Conservation (phyloP, 2,329 filamentous ascomycete species). For the Phialophora macrospora region DNA sequence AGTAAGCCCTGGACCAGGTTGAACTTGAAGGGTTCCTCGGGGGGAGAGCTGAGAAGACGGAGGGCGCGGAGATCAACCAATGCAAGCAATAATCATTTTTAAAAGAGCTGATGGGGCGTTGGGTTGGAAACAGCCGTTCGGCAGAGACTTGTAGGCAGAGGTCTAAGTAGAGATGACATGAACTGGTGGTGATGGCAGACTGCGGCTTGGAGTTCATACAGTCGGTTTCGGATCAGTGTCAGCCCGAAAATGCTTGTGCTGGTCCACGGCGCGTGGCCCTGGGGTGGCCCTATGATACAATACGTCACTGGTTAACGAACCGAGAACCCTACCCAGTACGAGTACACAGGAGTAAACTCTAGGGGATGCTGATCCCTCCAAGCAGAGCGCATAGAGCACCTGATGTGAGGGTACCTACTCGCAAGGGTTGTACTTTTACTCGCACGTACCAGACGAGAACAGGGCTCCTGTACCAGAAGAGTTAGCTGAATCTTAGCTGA, state of each 20-base stretch:
- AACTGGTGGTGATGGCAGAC: background rate
- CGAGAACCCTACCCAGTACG: background rate
- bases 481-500: conserved; percentile 2
- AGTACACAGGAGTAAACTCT: background rate
- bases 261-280: background rate
- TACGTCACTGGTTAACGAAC: background rate
- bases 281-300: background rate
- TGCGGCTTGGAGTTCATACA: conserved; percentile 5
- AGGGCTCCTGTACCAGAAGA: background rate
- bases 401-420: background rate
- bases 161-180: background rate
- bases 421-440: background rate
- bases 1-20: background rate
- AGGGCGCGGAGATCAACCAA: conserved; percentile 3
- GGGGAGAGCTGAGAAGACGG: background rate
- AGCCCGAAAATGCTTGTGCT: conserved; percentile 3
- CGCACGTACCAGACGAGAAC: background rate
- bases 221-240: conserved; percentile 15
- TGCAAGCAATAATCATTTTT: background rate
- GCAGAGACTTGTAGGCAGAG: conserved; percentile 7
- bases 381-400: background rate
- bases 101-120: background rate
- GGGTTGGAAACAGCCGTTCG: background rate
- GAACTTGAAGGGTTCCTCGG: background rate
- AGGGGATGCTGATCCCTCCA: background rate